Evolutionary conservation across 495 filamentous ascomycete species (phyloP).

Genomic region (Aspergillus steynii): DNA sequence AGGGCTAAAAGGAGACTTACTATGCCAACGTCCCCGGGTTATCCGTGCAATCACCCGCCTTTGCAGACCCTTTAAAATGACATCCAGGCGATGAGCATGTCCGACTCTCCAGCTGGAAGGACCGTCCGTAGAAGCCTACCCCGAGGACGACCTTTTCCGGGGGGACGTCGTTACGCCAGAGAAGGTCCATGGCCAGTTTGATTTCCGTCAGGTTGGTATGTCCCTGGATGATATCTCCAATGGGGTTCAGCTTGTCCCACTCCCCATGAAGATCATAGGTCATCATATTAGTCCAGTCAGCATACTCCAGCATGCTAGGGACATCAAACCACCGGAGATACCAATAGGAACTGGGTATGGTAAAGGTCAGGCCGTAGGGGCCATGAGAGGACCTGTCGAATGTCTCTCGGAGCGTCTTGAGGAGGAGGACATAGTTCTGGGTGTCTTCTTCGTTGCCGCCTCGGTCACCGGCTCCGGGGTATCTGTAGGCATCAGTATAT

Average conservation of each 20-base stretch:
- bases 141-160: constrained; percentile 42
- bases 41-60: not conserved
- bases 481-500: constrained; percentile 15
- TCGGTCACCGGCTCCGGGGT: constrained; percentile 49
- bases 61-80: constrained; percentile 14
- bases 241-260: constrained; percentile 26
- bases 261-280: constrained; percentile 47
- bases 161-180: constrained; percentile 36
- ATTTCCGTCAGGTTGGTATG: constrained; percentile 46
- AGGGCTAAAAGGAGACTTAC: too few relatives aligned
- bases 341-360: constrained; percentile 50
- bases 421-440: constrained; percentile 42
- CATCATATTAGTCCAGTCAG: constrained; percentile 62
- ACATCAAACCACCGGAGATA: constrained; percentile 55
- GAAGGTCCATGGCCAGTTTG: constrained; percentile 22
- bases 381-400: constrained; percentile 17
- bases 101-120: constrained; percentile 23
- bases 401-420: constrained; percentile 30
- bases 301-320: constrained; percentile 25
- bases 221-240: constrained; percentile 14
- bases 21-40: too few relatives aligned
- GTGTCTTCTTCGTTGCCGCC: constrained; percentile 41
- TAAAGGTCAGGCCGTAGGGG: constrained; percentile 43
- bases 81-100: constrained; percentile 26
- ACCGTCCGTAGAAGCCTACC: constrained; percentile 40